Base-by-base conservation (phyloP, 805 yeast genomes). In the Yamadazyma tumulicola region DNA sequence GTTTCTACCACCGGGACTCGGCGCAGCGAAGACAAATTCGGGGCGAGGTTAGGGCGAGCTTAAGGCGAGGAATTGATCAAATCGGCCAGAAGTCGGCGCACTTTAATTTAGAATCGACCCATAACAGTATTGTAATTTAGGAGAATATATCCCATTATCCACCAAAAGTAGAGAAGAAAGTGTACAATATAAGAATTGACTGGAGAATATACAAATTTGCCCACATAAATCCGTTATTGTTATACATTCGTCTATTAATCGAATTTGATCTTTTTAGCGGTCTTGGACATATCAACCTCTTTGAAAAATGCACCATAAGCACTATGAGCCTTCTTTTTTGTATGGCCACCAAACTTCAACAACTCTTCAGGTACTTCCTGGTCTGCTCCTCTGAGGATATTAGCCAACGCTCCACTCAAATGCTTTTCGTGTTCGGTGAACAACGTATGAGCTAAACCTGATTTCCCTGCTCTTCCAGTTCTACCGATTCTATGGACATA, bases 241-340 rank as follows among this genome's bases (percentile, higher is more conserved):
- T n/a, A n/a, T n/a, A n/a, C n/a, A n/a, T n/a, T n/a, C 30, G 12
- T 12, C 11, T 8, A 19, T 22, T 57, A 74, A 46, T 75, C 80
- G 46, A 93, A 91, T 49, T 87, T 87, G 51, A 91, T 86, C 74
- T 93, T 93, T 65, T 86, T 93, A 39, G 89, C 89, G 53, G 80
- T 78, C 57, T 81, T 79, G 44, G 77, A 67, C 73, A 85, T 74
- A 52, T 88, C 97, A 31, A 91, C 93, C 54, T 89, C 87, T 57
- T 91, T 93, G 72, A 69, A 93, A 70, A 93, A 93, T 1, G 97
- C 97, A 46, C 99, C 99, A 52, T 93, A 93, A n/a, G 91, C 96
- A 45, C 91, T 79, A 56, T 93, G 98, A 46, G 87, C 89, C 71
- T 93, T 93, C 82, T 89, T 91, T 66, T 93, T 93, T 8, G 97